Base-by-base conservation (phyloP, 2,329 filamentous ascomycete genomes). In the Xenoacremonium recifei region DNA sequence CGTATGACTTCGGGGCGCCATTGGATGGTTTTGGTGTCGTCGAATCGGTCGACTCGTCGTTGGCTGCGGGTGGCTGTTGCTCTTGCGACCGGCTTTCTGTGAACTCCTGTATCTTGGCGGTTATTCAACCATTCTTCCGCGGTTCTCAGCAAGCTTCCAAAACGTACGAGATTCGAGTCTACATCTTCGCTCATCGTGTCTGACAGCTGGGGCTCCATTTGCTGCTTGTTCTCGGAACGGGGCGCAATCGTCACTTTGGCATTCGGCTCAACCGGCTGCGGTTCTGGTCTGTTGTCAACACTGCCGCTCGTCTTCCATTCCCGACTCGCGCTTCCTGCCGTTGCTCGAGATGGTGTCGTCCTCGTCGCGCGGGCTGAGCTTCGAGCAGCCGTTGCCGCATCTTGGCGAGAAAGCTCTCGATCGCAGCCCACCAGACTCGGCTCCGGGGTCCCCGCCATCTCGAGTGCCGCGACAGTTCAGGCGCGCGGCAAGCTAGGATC, bases 211-310 rank as follows among this genome's bases (percentile, higher is more conserved):
- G n/a, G 32, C 33, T 42, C 36, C 9, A 32, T 39, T 45, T 37
- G 31, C 33, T 52, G 39, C 17, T 49, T 37, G 25, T 29, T 42
- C 21, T 49, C 46, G 17, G 48, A 44, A 30, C 57, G 53, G 4
- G 51, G 41, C 23, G 51, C 42, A 11, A 47, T 51, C 17, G 47
- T 48, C 34, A 54, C 51, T 36, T 58, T 59, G 39, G 57, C 50
- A 38, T 51, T 45, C 12, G 47, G 18, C 23, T 52, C 44, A 17
- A 29, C 39, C 13, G 32, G 23, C 4, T 42, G 30, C 7, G 36
- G n/a, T 12, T 30, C 51, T 54, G 29, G 11, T 11, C 3, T 7
- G 15, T 16, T 15, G 33, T 59, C 40, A 59, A 47, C 33, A 20
- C 17, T 7, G 12, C 17, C n/a, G 6, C n/a, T 7, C n/a, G 6